These are phyloP conservation scores for Pyricularia sp. DNA, from an alignment of 2,329 filamentous ascomycete genomes.

Conservation along the genomic window DNA sequence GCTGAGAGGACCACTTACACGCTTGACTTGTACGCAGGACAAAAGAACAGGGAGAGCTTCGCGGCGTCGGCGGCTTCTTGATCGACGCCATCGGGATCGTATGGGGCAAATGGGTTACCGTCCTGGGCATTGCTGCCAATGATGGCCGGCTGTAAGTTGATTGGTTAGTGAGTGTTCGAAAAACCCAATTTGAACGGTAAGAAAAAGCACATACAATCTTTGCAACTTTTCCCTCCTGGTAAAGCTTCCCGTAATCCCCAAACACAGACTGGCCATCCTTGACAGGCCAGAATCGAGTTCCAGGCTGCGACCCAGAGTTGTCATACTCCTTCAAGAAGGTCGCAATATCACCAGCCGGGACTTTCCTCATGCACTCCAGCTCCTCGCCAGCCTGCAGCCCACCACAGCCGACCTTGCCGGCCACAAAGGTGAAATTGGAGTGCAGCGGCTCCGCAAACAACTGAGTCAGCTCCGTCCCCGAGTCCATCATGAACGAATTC, in stretches of 20 bases:
- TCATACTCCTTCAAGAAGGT: slow-evolving; percentile 7
- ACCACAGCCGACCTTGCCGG: background rate
- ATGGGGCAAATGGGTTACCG: background rate
- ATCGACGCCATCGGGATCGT: background rate
- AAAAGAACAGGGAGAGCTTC: background rate
- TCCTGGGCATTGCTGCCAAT: background rate
- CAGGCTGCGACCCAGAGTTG: background rate
- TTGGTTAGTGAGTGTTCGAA: background rate
- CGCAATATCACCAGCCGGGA: slow-evolving; percentile 16
- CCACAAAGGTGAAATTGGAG: background rate
- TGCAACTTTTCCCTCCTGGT: slow-evolving; percentile 14
- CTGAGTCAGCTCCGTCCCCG: slow-evolving; percentile 11
- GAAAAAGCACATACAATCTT: background rate
- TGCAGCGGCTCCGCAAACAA: background rate
- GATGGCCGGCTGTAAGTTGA: background rate
- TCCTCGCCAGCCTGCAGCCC: slow-evolving; percentile 21
- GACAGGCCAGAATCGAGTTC: background rate
- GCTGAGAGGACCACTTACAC: background rate
- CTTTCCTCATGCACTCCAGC: slow-evolving; percentile 22
- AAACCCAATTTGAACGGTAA: background rate
- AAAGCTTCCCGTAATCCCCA: slow-evolving; percentile 16
- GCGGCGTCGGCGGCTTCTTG: background rate
- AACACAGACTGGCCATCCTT: slow-evolving; percentile 15
- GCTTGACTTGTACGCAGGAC: background rate
- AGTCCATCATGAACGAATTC: background rate